Evolutionary conservation across 164 flowering plant species (phyloP).

Genomic region (Vitis cinerea): DNA sequence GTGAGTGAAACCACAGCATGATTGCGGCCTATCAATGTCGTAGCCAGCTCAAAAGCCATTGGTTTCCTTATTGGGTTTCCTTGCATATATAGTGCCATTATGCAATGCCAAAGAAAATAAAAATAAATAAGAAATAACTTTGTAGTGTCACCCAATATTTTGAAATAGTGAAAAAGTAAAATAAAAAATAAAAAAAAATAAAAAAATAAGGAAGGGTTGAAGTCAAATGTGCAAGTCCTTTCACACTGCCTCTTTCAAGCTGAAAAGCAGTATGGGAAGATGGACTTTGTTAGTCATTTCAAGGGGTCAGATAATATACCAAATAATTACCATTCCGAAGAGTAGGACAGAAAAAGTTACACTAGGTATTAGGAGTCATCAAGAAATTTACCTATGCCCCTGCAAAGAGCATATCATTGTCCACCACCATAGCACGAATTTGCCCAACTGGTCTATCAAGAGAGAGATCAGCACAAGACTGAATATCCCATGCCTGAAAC

Average conservation of each 20-base stretch:
- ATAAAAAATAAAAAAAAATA: too few relatives aligned
- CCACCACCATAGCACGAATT: constrained; percentile 31
- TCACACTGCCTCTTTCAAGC: too few relatives aligned
- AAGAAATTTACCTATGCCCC: constrained; percentile 29
- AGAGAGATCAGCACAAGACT: constrained; percentile 17
- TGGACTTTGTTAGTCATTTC: too few relatives aligned
- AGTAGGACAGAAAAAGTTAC: too few relatives aligned
- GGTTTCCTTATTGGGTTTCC: constrained; percentile 27
- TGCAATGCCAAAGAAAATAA: constrained; percentile 8
- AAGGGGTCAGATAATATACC: too few relatives aligned
- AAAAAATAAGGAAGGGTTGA: too few relatives aligned
- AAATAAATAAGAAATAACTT: background rate
- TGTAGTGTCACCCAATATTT: too few relatives aligned
- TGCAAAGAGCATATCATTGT: constrained; percentile 30
- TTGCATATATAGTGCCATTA: constrained; percentile 40
- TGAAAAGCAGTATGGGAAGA: too few relatives aligned
- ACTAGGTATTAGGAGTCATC: background rate
- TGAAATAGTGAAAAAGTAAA: too few relatives aligned
- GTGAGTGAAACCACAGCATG: constrained; percentile 34
- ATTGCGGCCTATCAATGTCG: constrained; percentile 33
- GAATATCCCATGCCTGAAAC: constrained; percentile 40
- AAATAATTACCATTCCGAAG: too few relatives aligned
- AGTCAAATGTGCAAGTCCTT: too few relatives aligned
- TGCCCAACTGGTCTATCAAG: constrained; percentile 38
- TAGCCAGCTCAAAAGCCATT: constrained; percentile 18